Percentiles rank a stretch among this genome's conserved stretches.
phyloP scores from a whole-genome alignment of 352 stramenopile species.

The Stramenopiles sp. region DNA sequence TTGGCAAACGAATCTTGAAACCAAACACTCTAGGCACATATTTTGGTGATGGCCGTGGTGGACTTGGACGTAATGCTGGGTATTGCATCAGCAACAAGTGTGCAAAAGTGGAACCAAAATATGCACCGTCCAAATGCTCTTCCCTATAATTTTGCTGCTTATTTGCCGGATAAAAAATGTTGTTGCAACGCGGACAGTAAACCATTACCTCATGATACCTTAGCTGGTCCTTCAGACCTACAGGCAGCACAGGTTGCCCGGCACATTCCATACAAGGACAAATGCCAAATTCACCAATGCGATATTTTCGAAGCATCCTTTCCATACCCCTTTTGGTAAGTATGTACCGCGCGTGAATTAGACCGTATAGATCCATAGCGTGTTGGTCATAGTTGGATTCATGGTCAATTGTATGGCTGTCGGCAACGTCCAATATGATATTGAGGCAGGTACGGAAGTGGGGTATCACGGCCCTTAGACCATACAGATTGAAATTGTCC shows the following conservation, averaged over 20 bases:
- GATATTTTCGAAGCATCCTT: constrained; percentile 68
- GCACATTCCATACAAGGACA: constrained; percentile 56
- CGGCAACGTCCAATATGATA: constrained; percentile 68
- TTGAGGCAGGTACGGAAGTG: constrained; percentile 71
- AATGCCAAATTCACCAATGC: constrained; percentile 56
- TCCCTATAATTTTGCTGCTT: constrained; percentile 11
- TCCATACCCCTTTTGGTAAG: constrained; percentile 60
- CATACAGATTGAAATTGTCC: constrained; percentile 78
- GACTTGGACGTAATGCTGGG: constrained; percentile 58
- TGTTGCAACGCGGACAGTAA: constrained; percentile 36
- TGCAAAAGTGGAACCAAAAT: constrained; percentile 95
- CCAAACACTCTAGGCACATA: constrained; percentile 69
- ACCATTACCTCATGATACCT: constrained; percentile 71
- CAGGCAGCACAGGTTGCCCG: constrained; percentile 49
- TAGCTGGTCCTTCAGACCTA: constrained; percentile 57
- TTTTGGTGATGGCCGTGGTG: constrained; percentile 39
- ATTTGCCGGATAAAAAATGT: neutral
- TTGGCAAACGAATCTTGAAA: constrained; percentile 60
- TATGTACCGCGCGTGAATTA: constrained; percentile 67
- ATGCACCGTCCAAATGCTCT: constrained; percentile 63
- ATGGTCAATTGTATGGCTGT: constrained; percentile 21
- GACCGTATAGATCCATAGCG: constrained; percentile 58
- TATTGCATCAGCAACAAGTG: constrained; percentile 96
- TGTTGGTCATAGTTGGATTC: constrained; percentile 27
- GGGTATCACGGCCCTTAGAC: constrained; percentile 54